Conservation (phyloP, 805 yeast species). For the Cyberlindnera mississippiensis region DNA sequence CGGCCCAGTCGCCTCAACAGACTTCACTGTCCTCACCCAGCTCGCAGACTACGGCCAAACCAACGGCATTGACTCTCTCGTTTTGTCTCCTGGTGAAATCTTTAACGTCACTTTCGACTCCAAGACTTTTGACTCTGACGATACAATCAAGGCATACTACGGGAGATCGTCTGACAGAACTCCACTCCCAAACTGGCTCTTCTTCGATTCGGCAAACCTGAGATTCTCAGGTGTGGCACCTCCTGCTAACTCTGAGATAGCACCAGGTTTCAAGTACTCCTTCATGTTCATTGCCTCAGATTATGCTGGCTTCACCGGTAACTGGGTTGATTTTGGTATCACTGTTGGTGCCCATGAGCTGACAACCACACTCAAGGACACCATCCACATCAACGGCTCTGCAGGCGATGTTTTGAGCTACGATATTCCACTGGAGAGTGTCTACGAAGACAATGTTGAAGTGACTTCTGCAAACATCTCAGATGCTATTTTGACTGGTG, state of each 20-base stretch:
- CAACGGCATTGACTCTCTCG: constrained; percentile 71
- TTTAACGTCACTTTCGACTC: constrained; percentile 64
- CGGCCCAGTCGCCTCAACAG: constrained; percentile 47
- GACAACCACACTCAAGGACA: constrained; percentile 57
- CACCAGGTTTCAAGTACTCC: constrained; percentile 74
- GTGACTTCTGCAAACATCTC: constrained; percentile 54
- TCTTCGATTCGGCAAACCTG: constrained; percentile 56
- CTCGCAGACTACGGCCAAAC: constrained; percentile 66
- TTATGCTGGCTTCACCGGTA: constrained; percentile 67
- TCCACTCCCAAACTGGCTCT: constrained; percentile 88
- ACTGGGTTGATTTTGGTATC: constrained; percentile 63
- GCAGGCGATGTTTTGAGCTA: constrained; percentile 50
- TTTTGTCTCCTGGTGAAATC: constrained; percentile 62
- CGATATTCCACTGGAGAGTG: constrained; percentile 57
- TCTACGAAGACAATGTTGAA: constrained; percentile 57
- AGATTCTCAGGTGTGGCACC: constrained; percentile 89
- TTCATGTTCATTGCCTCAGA: constrained; percentile 80
- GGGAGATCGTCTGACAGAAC: constrained; percentile 80
- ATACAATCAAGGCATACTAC: constrained; percentile 60
- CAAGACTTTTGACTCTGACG: constrained; percentile 53
- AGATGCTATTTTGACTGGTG: constrained; percentile 39
- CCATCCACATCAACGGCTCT: constrained; percentile 63
- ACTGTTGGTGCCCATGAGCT: constrained; percentile 87
- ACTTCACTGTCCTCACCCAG: constrained; percentile 44
- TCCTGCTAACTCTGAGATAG: constrained; percentile 75